phyloP scores from a whole-genome alignment of 805 yeast genomes.

The Wickerhamiella alocasiicola region DNA sequence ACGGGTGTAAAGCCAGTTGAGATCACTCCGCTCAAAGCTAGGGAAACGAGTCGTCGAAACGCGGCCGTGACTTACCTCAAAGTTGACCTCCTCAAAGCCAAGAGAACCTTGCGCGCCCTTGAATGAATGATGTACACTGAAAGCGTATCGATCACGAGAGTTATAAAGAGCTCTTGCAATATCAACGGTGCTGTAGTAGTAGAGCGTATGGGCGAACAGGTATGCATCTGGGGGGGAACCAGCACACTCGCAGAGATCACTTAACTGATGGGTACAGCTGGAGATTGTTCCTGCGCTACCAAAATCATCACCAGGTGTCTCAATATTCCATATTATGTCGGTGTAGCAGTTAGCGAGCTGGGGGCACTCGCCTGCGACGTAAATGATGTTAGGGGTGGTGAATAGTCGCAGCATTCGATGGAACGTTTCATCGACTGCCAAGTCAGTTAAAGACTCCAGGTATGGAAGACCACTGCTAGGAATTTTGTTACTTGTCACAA shows the following conservation, averaged over 20 bases:
- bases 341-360: slow-evolving; percentile 3
- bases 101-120: slow-evolving; percentile 6
- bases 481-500: background rate
- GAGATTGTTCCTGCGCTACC: background rate
- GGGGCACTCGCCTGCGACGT: slow-evolving; percentile 9
- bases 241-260: slow-evolving; percentile 10
- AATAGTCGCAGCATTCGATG: background rate
- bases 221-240: slow-evolving; percentile 9
- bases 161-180: slow-evolving; percentile 8
- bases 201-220: slow-evolving; percentile 10
- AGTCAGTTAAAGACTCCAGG: slow-evolving; percentile 8
- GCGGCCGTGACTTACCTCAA: slow-evolving; percentile 10
- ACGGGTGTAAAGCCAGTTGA: slow-evolving; percentile 10
- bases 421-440: slow-evolving; percentile 8
- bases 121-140: slow-evolving; percentile 10
- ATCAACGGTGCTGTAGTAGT: slow-evolving; percentile 8
- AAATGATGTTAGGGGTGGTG: background rate
- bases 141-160: slow-evolving; percentile 1
- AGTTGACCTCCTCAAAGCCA: slow-evolving; percentile 11
- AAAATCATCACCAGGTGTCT: slow-evolving; percentile 6
- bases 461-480: slow-evolving; percentile 7
- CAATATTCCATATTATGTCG: slow-evolving; percentile 7
- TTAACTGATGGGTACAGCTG: slow-evolving; percentile 9
- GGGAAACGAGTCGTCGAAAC: slow-evolving; percentile 12
- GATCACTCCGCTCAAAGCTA: slow-evolving; percentile 11